Base-by-base conservation (phyloP, 1,284 basidiomycete species). In the Cryptococcus neoformans region DNA sequence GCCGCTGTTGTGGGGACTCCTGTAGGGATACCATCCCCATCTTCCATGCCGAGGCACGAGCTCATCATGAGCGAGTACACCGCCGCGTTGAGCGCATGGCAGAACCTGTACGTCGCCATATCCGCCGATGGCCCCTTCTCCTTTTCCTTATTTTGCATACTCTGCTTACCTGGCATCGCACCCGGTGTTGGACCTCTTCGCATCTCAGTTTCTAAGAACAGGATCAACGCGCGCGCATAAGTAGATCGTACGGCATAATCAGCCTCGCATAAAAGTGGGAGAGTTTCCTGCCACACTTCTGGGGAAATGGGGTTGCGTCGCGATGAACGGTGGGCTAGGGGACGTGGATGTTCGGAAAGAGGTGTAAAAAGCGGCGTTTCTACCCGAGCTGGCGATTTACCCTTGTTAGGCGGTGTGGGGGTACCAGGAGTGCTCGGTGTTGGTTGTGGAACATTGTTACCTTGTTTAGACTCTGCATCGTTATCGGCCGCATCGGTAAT, bases 231-330 rank as follows among this genome's bases (percentile, higher is more conserved):
- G n/a, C 82, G 79, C 1, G 84, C 83, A 69, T 92, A 94, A 62
- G 89, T 86, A 17, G 84, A 82, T 44, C 92, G 85, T 12, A 93
- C 84, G 9, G 82, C 78, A 62, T 84, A 86, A 56, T 89, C 85
- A 17, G 80, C 74, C 66, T 94, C 89, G 71, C 88, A 92, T 6
- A 95, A 77, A 28, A 94, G 80, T 50, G 86, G 87, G 45, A 95
- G 75, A 0, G 90, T 93, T 61, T 93, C 91, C 70, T 91, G 88
- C 89, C 90, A 94, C 41, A 88, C 83, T 67, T 92, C 89, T 17
- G 88, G 86, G 1, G 87, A 81, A 44, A 95, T 83, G 58, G 83
- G 83, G 41, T 88, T 88, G 44, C 92, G 81, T 47, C 86, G 80
- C 4, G 68, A 70, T 4, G 62, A 57, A 51, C 58, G 66, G 41